Conservation (phyloP, 371 early-diverging fungal genomes). For the Zancudomyces culisetae region DNA sequence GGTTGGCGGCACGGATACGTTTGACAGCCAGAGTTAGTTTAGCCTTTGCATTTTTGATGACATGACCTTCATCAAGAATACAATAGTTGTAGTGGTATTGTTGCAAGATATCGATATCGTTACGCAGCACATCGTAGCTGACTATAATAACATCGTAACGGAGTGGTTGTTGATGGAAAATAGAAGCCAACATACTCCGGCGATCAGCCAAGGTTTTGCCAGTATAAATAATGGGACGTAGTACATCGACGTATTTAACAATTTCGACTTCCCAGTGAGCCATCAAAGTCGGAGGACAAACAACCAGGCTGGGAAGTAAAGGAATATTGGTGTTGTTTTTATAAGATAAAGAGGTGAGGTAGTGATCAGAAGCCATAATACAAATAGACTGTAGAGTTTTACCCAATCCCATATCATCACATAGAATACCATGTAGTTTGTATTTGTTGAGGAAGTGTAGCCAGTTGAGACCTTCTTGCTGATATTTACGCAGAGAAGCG, state of each 20-base stretch:
- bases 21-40: slow-evolving; percentile 84
- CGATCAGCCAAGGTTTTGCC: slow-evolving; percentile 70
- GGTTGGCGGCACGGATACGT: slow-evolving; percentile 58
- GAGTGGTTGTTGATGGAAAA: no score
- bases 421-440: slow-evolving; percentile 91
- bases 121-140: slow-evolving; percentile 93
- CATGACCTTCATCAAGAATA: slow-evolving; percentile 98
- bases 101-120: slow-evolving; percentile 71
- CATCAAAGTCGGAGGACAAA: slow-evolving; percentile 92
- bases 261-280: slow-evolving; percentile 98
- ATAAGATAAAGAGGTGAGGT: slow-evolving; percentile 37
- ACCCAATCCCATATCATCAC: slow-evolving; percentile 98
- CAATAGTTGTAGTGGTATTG: slow-evolving; percentile 81
- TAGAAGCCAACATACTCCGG: slow-evolving; percentile 19
- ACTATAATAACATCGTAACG: slow-evolving; percentile 69
- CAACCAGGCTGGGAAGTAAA: slow-evolving; percentile 67
- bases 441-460: slow-evolving; percentile 90
- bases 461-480: slow-evolving; percentile 97
- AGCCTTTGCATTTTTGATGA: slow-evolving; percentile 92
- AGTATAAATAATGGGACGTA: slow-evolving; percentile 66
- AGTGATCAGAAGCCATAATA: slow-evolving; percentile 79
- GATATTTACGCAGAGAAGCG: slow-evolving; percentile 83
- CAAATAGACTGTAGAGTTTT: slow-evolving; percentile 97
- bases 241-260: slow-evolving; percentile 46
- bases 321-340: slow-evolving; percentile 33